Evolutionary conservation across 768 basidiomycete genomes (phyloP).

Genomic region (Psilocybe cubensis): DNA sequence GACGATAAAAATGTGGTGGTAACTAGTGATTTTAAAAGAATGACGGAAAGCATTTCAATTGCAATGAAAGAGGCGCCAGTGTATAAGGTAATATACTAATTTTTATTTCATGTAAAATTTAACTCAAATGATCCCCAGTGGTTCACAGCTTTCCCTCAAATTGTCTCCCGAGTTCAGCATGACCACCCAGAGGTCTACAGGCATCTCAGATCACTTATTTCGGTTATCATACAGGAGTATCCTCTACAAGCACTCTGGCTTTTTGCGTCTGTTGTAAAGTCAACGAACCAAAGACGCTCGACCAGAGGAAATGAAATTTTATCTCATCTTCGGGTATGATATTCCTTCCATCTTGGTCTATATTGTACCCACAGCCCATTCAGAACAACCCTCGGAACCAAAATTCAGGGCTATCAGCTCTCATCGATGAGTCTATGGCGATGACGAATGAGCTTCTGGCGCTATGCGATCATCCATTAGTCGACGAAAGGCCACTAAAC

Average conservation of each 20-base stretch:
- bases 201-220: constrained; percentile 68
- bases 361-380: neutral
- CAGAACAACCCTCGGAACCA: constrained; percentile 53
- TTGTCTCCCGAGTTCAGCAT: constrained; percentile 92
- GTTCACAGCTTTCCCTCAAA: constrained; percentile 95
- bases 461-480: constrained; percentile 61
- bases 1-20: constrained; percentile 46
- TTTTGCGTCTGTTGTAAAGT: constrained; percentile 87
- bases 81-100: constrained; percentile 67
- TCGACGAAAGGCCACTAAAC: constrained; percentile 42
- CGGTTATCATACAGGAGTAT: constrained; percentile 74
- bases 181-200: constrained; percentile 60
- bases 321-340: constrained; percentile 56
- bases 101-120: neutral
- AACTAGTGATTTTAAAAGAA: constrained; percentile 49
- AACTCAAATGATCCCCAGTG: constrained; percentile 55
- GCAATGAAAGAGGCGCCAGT: constrained; percentile 66
- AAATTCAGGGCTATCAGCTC: constrained; percentile 41
- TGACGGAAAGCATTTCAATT: constrained; percentile 58
- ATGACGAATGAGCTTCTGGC: constrained; percentile 75
- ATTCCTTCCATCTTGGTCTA: neutral
- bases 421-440: constrained; percentile 55
- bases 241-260: constrained; percentile 95
- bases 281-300: constrained; percentile 66
- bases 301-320: constrained; percentile 63